Conservation (phyloP, 805 yeast genomes). For the Candida caryicola region DNA sequence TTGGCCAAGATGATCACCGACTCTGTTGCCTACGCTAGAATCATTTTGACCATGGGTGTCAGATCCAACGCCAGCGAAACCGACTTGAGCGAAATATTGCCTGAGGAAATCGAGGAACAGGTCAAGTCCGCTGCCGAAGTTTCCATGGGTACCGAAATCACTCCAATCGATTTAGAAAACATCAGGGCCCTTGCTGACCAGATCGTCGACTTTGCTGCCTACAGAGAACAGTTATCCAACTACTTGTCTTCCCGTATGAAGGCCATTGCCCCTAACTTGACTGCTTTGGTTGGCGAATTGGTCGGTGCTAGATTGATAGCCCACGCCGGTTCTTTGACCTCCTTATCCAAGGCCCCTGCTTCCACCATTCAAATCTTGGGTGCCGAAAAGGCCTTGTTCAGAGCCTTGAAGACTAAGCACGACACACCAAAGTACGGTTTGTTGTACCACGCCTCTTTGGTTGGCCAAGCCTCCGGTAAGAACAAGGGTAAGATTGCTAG, state of each 20-base stretch:
- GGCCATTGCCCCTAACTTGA: constrained; percentile 97
- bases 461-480: constrained; percentile 97
- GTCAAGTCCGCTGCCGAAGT: constrained; percentile 97
- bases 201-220: constrained; percentile 91
- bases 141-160: constrained; percentile 99
- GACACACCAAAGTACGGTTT: constrained; percentile 98
- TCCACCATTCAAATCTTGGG: constrained; percentile 97
- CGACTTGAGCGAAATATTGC: constrained; percentile 59
- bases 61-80: constrained; percentile 88
- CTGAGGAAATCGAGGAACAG: constrained; percentile 47
- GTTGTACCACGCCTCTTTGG: constrained; percentile 92
- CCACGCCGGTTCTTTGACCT: constrained; percentile 92
- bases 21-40: constrained; percentile 94
- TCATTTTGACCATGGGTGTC: constrained; percentile 89
- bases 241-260: constrained; percentile 93
- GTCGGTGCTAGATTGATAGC: constrained; percentile 98
- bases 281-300: constrained; percentile 93
- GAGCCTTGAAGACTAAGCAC: constrained; percentile 97
- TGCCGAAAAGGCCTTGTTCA: constrained; percentile 97
- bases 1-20: constrained; percentile 95
- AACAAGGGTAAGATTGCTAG: constrained; percentile 99
- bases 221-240: constrained; percentile 93
- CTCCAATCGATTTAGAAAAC: constrained; percentile 83
- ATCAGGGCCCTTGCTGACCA: constrained; percentile 91
- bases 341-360: constrained; percentile 97